Evolutionary conservation across 164 flowering plant genomes (phyloP).

Genomic region (Malania oleifera): DNA sequence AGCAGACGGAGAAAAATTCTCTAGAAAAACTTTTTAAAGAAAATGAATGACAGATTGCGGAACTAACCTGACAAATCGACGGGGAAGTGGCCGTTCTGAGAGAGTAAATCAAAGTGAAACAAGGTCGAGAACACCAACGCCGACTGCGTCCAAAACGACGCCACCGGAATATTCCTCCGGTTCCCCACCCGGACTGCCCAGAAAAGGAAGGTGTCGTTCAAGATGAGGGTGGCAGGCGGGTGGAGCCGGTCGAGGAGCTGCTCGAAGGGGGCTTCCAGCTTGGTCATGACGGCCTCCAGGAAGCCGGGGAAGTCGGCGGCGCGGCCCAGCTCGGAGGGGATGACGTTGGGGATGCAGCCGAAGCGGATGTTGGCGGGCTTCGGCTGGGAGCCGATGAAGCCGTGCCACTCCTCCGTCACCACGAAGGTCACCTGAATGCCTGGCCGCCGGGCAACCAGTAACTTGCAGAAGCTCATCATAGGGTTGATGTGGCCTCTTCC

Average conservation of each 20-base stretch:
- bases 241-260: slow-evolving; percentile 38
- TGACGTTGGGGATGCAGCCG: slow-evolving; percentile 62
- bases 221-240: slow-evolving; percentile 27
- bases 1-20: no score
- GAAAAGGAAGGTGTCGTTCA: slow-evolving; percentile 38
- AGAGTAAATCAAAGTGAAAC: slow-evolving; percentile 35
- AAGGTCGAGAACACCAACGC: slow-evolving; percentile 39
- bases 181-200: slow-evolving; percentile 48
- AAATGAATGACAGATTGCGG: not conserved
- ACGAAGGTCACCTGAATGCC: slow-evolving; percentile 45
- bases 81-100: slow-evolving; percentile 27
- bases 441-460: slow-evolving; percentile 12
- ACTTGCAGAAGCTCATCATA: slow-evolving; percentile 54
- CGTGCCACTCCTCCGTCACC: slow-evolving; percentile 77
- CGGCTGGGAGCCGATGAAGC: slow-evolving; percentile 36
- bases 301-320: slow-evolving; percentile 42
- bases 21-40: not conserved
- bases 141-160: slow-evolving; percentile 43
- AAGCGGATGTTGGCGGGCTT: slow-evolving; percentile 36
- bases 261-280: slow-evolving; percentile 58
- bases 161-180: slow-evolving; percentile 49
- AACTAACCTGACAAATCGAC: slow-evolving; percentile 33
- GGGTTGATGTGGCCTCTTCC: slow-evolving; percentile 68
- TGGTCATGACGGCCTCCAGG: slow-evolving; percentile 41
- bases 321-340: slow-evolving; percentile 64